A percentile compares a stretch with the other conserved stretches of the same genome.
These are phyloP conservation scores for Wilcoxina mikolae DNA, from an alignment of 495 filamentous ascomycete species.

Conservation along the genomic window DNA sequence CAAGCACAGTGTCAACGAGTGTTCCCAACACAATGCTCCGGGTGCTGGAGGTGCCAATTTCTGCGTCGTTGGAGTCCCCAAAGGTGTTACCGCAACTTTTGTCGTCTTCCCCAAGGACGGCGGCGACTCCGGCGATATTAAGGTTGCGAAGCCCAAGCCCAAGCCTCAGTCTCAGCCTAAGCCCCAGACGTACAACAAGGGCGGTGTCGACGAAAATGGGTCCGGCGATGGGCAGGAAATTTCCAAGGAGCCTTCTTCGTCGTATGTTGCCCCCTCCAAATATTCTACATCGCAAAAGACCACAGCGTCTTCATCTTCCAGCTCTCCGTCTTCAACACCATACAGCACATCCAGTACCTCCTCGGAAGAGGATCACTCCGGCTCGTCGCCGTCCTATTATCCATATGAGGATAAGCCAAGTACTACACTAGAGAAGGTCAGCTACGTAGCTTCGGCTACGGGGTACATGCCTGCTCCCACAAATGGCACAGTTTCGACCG, in stretches of 20 bases:
- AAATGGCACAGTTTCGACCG: background rate
- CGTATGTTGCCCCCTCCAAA: background rate
- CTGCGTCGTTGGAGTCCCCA: slow-evolving; percentile 65
- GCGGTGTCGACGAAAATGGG: background rate
- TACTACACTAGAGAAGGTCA: background rate
- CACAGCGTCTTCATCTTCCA: slow-evolving; percentile 1
- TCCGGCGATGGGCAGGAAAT: background rate
- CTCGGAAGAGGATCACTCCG: background rate
- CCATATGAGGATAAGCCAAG: background rate
- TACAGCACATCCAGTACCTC: background rate
- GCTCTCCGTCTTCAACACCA: background rate
- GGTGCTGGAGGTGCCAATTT: slow-evolving; percentile 60
- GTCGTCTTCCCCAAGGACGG: slow-evolving; percentile 43
- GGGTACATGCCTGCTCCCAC: background rate
- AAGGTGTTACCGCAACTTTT: slow-evolving; percentile 51
- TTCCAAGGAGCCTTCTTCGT: background rate
- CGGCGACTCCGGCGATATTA: slow-evolving; percentile 12
- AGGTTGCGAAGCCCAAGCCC: background rate
- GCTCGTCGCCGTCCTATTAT: background rate
- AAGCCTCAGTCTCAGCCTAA: background rate
- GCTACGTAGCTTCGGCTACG: background rate
- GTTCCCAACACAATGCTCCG: slow-evolving; percentile 21
- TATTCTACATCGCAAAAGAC: background rate
- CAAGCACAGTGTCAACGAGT: slow-evolving; percentile 45
- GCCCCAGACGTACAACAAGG: background rate